These are phyloP conservation scores for Vaccinium myrtillus DNA, from an alignment of 148 eudicot genomes.

Conservation along the genomic window DNA sequence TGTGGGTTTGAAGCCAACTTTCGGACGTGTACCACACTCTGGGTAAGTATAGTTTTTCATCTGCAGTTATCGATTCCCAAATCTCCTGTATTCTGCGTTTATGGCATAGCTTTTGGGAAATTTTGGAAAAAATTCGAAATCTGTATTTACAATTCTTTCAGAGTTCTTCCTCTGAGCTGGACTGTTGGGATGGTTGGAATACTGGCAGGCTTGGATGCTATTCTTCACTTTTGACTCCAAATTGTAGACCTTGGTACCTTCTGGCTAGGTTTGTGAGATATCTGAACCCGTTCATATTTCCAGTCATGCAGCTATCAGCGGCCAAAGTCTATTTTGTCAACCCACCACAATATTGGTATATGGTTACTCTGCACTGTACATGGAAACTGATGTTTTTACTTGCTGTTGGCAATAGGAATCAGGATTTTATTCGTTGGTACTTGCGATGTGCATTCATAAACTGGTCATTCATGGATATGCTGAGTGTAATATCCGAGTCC, in stretches of 20 bases:
- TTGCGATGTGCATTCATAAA: background rate
- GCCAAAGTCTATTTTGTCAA: constrained; percentile 35
- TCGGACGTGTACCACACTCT: constrained; percentile 78
- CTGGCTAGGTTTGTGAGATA: background rate
- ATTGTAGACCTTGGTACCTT: background rate
- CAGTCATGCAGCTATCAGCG: constrained; percentile 94
- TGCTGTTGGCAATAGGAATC: constrained; percentile 7
- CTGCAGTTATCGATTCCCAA: background rate
- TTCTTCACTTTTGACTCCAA: background rate
- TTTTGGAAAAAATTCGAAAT: background rate
- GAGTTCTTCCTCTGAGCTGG: constrained; percentile 90
- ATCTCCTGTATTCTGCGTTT: background rate
- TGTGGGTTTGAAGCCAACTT: constrained; percentile 92
- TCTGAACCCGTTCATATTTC: constrained; percentile 19
- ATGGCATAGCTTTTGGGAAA: background rate
- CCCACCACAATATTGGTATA: constrained; percentile 32
- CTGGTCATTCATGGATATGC: background rate
- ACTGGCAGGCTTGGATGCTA: constrained; percentile 46
- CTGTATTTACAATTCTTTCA: constrained; percentile 22
- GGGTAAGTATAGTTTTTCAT: constrained; percentile 48
- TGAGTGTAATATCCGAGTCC: no score
- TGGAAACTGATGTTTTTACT: background rate
- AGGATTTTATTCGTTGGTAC: background rate
- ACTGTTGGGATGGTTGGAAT: constrained; percentile 95
- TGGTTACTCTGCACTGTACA: background rate